phyloP scores from a whole-genome alignment of 2,329 filamentous ascomycete species.

The Teratosphaeria epicoccoides region DNA sequence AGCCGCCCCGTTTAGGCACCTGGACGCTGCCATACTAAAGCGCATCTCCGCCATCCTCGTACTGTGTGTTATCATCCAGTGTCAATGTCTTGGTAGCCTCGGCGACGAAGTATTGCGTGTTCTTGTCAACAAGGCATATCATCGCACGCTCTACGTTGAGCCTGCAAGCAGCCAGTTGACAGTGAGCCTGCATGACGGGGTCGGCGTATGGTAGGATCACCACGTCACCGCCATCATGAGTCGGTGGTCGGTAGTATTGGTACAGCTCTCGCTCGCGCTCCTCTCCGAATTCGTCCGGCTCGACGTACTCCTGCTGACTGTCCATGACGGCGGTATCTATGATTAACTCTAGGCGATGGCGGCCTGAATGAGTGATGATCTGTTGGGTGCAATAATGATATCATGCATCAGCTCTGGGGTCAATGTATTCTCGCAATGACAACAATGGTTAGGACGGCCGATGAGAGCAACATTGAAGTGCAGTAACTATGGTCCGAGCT shows the following conservation, averaged over 20 bases:
- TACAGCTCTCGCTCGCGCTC: slow-evolving; percentile 17
- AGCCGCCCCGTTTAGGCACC: slow-evolving; percentile 50
- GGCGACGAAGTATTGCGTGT: slow-evolving; percentile 41
- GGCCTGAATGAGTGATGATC: not conserved
- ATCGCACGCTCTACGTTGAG: slow-evolving; percentile 39
- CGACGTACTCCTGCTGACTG: slow-evolving; percentile 4
- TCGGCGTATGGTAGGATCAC: slow-evolving; percentile 14
- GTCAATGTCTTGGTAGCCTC: slow-evolving; percentile 41
- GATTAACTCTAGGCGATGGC: no score
- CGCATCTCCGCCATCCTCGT: slow-evolving; percentile 19
- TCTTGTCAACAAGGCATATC: slow-evolving; percentile 41
- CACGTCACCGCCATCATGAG: slow-evolving; percentile 7
- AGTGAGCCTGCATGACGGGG: slow-evolving; percentile 36
- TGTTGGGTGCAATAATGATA: no score
- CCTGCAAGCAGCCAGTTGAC: slow-evolving; percentile 41
- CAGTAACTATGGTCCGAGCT: no score
- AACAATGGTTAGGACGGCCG: no score
- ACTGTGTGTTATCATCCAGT: slow-evolving; percentile 17
- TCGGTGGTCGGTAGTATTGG: slow-evolving; percentile 16
- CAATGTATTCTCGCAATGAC: no score
- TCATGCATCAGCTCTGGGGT: no score
- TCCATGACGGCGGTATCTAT: not conserved
- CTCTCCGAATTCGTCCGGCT: slow-evolving; percentile 15
- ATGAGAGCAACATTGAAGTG: no score
- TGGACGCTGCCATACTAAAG: slow-evolving; percentile 36